These are phyloP conservation scores for Hemileccinum rubropunctum DNA, from an alignment of 768 basidiomycete species.

Conservation along the genomic window DNA sequence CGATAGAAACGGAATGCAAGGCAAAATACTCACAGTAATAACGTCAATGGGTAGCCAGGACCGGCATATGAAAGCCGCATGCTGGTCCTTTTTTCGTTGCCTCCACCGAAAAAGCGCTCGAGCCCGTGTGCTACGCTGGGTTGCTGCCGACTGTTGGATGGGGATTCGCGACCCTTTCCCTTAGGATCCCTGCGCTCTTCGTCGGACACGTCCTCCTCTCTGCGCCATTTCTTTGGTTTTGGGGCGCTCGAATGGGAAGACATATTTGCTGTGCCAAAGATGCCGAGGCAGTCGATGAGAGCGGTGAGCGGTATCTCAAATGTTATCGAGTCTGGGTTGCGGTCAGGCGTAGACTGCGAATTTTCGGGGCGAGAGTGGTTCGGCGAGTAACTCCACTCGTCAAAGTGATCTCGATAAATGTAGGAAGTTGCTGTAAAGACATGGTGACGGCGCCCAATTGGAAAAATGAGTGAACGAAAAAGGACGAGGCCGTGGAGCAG, in stretches of 20 bases:
- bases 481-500: background rate
- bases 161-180: slow-evolving; percentile 20
- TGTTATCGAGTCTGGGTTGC: slow-evolving; percentile 32
- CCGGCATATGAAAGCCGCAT: slow-evolving; percentile 86
- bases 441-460: background rate
- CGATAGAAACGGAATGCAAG: background rate
- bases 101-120: slow-evolving; percentile 56
- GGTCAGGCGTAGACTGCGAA: slow-evolving; percentile 19
- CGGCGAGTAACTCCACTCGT: slow-evolving; percentile 68
- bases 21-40: slow-evolving; percentile 66
- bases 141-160: slow-evolving; percentile 19
- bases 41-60: slow-evolving; percentile 69
- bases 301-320: slow-evolving; percentile 86
- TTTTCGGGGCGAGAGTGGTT: slow-evolving; percentile 29
- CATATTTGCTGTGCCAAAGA: slow-evolving; percentile 77
- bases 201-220: slow-evolving; percentile 46
- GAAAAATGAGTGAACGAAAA: background rate
- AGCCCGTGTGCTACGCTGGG: slow-evolving; percentile 30
- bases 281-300: slow-evolving; percentile 87
- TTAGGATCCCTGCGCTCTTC: slow-evolving; percentile 35
- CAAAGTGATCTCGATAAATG: slow-evolving; percentile 74
- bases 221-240: slow-evolving; percentile 50
- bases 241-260: slow-evolving; percentile 27
- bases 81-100: slow-evolving; percentile 65
- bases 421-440: slow-evolving; percentile 71